Evolutionary conservation across 352 stramenopile genomes (phyloP), one percentile per base, ranked within the genome.

Genomic region (Blastocystis sp.): DNA sequence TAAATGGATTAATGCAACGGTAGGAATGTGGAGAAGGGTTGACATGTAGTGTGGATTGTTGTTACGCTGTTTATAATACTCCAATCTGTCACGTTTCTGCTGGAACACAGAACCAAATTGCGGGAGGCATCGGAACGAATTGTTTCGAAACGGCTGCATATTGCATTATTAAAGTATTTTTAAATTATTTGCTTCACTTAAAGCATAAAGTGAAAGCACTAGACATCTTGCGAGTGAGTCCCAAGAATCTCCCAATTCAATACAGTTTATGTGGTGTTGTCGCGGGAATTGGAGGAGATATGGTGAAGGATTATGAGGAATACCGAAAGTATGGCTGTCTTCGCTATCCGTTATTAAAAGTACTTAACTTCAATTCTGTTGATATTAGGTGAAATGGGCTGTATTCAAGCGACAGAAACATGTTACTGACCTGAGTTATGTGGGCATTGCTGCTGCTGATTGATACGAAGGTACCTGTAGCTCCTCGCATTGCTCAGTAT

Each of bases 101-200:
- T n/a, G 78, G 78, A 24, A 89, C 78, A 27, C 78, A 89, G n/a
- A 89, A 89, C 33, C 60, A 76, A 40, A 89, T 89, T 53, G 44
- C 78, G 48, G 78, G 78, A 17, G 66, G 78, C 22, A 79, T 79
- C 9, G 78, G 78, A 37, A 89, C 66, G 4, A 57, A 37, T n/a
- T 79, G 60, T 44, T 79, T 44, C 17, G 78, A 89, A 89, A 89
- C 78, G 11, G 56, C 78, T 35, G 60, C 60, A 19, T 89, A 89
- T 78, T 89, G 78, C 19, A 76, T 89, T 22, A 89, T 89, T 27
- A 89, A 89, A 48, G 78, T 89, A 48, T 7, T 5, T 15, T 7
- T 27, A 37, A 59, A 2, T 4, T 15, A 15, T 68, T 19, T 15
- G 9, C 37, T 56, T 53, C 24, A 54, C 19, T 0, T 24, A 17